Conservation (phyloP, 1,139 yeast genomes). For the Candida labiduridarum region DNA sequence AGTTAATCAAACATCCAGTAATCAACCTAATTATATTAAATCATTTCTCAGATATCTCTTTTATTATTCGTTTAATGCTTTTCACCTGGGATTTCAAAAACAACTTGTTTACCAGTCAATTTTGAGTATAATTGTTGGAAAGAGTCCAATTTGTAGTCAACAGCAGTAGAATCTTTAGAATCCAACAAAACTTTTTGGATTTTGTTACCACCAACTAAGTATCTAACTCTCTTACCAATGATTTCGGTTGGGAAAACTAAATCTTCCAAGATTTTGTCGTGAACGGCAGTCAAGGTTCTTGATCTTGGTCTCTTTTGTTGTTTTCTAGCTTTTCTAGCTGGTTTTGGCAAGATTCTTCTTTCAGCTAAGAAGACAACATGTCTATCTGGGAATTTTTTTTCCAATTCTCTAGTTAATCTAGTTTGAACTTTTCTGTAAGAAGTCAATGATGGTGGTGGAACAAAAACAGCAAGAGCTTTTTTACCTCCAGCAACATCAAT, state of each 20-base stretch:
- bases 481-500: slow-evolving; percentile 98
- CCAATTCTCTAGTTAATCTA: slow-evolving; percentile 98
- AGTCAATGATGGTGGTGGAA: slow-evolving; percentile 92
- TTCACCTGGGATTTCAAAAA: slow-evolving; percentile 90
- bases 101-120: slow-evolving; percentile 99
- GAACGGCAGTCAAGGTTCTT: slow-evolving; percentile 98
- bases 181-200: slow-evolving; percentile 97
- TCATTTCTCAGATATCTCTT: too few species aligned
- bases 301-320: slow-evolving; percentile 99
- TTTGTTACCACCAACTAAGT: slow-evolving; percentile 98
- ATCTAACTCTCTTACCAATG: slow-evolving; percentile 98
- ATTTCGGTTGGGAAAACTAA: slow-evolving; percentile 99
- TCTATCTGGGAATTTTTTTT: slow-evolving; percentile 99
- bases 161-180: slow-evolving; percentile 96
- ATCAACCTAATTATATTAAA: background rate
- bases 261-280: slow-evolving; percentile 98
- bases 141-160: slow-evolving; percentile 99
- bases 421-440: slow-evolving; percentile 98
- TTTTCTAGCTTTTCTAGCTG: slow-evolving; percentile 88
- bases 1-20: background rate
- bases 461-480: slow-evolving; percentile 97
- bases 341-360: slow-evolving; percentile 99
- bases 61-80: slow-evolving; percentile 33
- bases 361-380: slow-evolving; percentile 99
- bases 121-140: slow-evolving; percentile 98